Conservation (phyloP, 768 basidiomycete genomes). For the Psilocybe subaeruginosa region DNA sequence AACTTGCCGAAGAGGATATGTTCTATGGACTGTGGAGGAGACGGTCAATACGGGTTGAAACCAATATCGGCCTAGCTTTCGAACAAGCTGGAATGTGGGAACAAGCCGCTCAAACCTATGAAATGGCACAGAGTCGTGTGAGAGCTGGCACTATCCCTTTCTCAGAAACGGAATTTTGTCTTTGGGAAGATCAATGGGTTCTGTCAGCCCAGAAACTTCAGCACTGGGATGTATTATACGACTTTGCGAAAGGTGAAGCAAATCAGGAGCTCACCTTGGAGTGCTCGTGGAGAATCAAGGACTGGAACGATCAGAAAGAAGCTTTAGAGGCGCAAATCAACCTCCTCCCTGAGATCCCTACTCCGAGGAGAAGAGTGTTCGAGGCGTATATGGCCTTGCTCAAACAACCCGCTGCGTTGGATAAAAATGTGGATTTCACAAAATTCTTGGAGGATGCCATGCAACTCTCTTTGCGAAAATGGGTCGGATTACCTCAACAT, state of each 20-base stretch:
- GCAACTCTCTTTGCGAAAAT: slow-evolving; percentile 95
- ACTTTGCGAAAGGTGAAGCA: slow-evolving; percentile 85
- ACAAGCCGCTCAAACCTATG: slow-evolving; percentile 86
- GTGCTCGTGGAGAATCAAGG: slow-evolving; percentile 91
- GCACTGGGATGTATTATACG: slow-evolving; percentile 95
- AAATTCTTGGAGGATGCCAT: slow-evolving; percentile 92
- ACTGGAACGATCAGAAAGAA: slow-evolving; percentile 87
- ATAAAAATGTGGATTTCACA: slow-evolving; percentile 88
- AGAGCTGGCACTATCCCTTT: slow-evolving; percentile 83
- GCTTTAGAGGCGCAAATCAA: slow-evolving; percentile 80
- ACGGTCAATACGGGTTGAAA: slow-evolving; percentile 86
- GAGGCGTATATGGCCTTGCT: slow-evolving; percentile 92
- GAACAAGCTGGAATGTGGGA: slow-evolving; percentile 99
- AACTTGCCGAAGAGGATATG: slow-evolving; percentile 94
- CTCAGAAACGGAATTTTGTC: slow-evolving; percentile 92
- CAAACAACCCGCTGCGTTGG: slow-evolving; percentile 78
- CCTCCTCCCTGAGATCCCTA: slow-evolving; percentile 82
- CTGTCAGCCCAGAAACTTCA: slow-evolving; percentile 94
- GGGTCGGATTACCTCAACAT: slow-evolving; percentile 85
- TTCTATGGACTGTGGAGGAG: slow-evolving; percentile 97
- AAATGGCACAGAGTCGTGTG: slow-evolving; percentile 86
- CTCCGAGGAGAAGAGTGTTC: slow-evolving; percentile 96
- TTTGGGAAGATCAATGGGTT: slow-evolving; percentile 99
- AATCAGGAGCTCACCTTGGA: slow-evolving; percentile 94
- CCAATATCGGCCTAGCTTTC: slow-evolving; percentile 83